These are phyloP conservation scores for Talaromyces sp. DNA, from an alignment of 2,329 filamentous ascomycete species.

Conservation along the genomic window DNA sequence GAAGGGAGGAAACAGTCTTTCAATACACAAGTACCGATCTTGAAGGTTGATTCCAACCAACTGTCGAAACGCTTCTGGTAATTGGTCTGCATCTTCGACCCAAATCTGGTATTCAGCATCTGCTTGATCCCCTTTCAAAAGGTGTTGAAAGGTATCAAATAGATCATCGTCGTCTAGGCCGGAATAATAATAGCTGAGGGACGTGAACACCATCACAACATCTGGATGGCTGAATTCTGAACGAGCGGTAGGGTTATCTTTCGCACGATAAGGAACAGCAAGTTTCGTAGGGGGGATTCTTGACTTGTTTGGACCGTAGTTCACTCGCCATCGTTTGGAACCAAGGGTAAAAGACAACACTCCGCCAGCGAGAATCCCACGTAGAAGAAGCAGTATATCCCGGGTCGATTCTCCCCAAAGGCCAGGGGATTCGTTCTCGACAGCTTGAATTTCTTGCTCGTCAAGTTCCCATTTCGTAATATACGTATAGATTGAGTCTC, in stretches of 20 bases:
- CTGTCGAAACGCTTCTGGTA: slow-evolving; percentile 27
- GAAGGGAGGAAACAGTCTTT: slow-evolving; percentile 50
- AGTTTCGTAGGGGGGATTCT: slow-evolving; percentile 51
- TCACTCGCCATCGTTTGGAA: slow-evolving; percentile 59
- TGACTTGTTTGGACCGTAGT: slow-evolving; percentile 49
- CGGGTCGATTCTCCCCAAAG: slow-evolving; percentile 12
- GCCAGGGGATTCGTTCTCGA: neutral
- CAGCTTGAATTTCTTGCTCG: neutral
- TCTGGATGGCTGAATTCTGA: slow-evolving; percentile 62
- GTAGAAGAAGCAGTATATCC: slow-evolving; percentile 22
- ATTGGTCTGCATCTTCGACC: slow-evolving; percentile 21
- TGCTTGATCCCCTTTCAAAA: slow-evolving; percentile 50
- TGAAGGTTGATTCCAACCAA: slow-evolving; percentile 55
- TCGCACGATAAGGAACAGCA: slow-evolving; percentile 57
- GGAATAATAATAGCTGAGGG: slow-evolving; percentile 51
- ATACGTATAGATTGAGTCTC: neutral
- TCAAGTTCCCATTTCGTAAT: neutral
- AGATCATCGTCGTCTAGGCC: slow-evolving; percentile 52
- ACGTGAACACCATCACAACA: slow-evolving; percentile 52
- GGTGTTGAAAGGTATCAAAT: slow-evolving; percentile 40
- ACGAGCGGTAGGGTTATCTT: slow-evolving; percentile 51
- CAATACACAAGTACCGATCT: slow-evolving; percentile 46
- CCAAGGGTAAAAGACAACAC: slow-evolving; percentile 51
- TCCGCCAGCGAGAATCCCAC: slow-evolving; percentile 51
- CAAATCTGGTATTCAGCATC: slow-evolving; percentile 42